Evolutionary conservation across 2,329 filamentous ascomycete genomes (phyloP).

Genomic region (Orbilia ellipsospora): DNA sequence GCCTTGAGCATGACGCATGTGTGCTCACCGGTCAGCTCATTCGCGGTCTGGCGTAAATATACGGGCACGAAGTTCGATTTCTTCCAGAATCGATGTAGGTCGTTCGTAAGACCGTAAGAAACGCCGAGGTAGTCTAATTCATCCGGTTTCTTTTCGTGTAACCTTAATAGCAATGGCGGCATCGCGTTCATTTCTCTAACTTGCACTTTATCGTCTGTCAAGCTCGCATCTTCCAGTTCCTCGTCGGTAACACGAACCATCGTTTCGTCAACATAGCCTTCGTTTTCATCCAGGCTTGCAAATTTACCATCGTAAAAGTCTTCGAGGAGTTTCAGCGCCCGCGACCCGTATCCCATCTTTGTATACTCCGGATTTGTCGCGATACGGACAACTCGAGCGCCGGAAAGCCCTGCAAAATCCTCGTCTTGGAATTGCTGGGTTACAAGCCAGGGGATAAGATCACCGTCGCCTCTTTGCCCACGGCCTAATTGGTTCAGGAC

Average conservation of each 20-base stretch:
- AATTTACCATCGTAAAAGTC: constrained; percentile 98
- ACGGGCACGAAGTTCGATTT: constrained; percentile 85
- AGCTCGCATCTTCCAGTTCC: constrained; percentile 78
- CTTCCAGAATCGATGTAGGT: constrained; percentile 97
- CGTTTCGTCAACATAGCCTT: constrained; percentile 68
- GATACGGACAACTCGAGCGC: constrained; percentile 90
- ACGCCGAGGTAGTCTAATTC: constrained; percentile 92
- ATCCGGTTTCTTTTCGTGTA: constrained; percentile 83
- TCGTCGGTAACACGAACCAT: constrained; percentile 84
- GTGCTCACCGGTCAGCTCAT: constrained; percentile 96
- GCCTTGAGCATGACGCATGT: constrained; percentile 97
- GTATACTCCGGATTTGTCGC: constrained; percentile 85
- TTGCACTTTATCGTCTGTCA: constrained; percentile 87
- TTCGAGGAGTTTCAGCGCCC: constrained; percentile 83
- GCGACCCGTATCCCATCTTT: constrained; percentile 88
- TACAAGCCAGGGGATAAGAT: constrained; percentile 96
- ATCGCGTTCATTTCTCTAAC: constrained; percentile 90
- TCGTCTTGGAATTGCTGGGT: constrained; percentile 96
- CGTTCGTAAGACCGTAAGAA: constrained; percentile 87
- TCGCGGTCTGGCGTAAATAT: constrained; percentile 93
- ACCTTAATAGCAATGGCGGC: constrained; percentile 89
- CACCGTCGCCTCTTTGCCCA: constrained; percentile 87
- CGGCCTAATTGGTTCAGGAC: constrained; percentile 89
- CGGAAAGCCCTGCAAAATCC: constrained; percentile 92
- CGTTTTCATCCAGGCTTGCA: constrained; percentile 80